Percentiles rank a stretch among this genome's conserved stretches.
Evolutionary conservation across 257 asterid species (phyloP).

Genomic region (Gynochthodes officinalis): DNA sequence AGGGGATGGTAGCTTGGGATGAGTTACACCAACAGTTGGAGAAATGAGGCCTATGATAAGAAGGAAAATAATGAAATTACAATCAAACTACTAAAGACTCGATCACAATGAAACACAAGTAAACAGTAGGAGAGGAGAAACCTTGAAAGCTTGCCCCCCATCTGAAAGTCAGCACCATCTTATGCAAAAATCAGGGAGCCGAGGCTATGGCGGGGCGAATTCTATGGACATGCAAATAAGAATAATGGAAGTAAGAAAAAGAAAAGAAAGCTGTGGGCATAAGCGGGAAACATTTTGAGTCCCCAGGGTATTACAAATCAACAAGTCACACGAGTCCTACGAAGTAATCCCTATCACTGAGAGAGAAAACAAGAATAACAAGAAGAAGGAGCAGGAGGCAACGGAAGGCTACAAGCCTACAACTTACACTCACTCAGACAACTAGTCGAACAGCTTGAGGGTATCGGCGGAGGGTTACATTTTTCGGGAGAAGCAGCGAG

Average conservation of each 20-base stretch:
- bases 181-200: neutral
- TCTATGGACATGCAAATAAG: neutral
- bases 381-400: too few species aligned
- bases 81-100: neutral
- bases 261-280: neutral
- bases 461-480: too few species aligned
- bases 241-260: neutral
- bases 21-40: slow-evolving; percentile 22
- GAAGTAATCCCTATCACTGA: too few species aligned
- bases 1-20: slow-evolving; percentile 25
- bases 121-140: neutral
- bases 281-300: too few species aligned
- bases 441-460: too few species aligned
- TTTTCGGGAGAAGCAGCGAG: too few species aligned
- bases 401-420: too few species aligned
- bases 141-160: slow-evolving; percentile 6
- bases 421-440: too few species aligned
- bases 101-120: neutral
- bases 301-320: too few species aligned
- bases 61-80: neutral
- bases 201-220: too few species aligned
- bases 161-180: slow-evolving; percentile 15
- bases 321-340: too few species aligned
- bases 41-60: slow-evolving; percentile 29
- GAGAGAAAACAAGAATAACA: too few species aligned